These are phyloP conservation scores for Hemileccinum impolitum DNA, from an alignment of 768 basidiomycete species.

Conservation along the genomic window DNA sequence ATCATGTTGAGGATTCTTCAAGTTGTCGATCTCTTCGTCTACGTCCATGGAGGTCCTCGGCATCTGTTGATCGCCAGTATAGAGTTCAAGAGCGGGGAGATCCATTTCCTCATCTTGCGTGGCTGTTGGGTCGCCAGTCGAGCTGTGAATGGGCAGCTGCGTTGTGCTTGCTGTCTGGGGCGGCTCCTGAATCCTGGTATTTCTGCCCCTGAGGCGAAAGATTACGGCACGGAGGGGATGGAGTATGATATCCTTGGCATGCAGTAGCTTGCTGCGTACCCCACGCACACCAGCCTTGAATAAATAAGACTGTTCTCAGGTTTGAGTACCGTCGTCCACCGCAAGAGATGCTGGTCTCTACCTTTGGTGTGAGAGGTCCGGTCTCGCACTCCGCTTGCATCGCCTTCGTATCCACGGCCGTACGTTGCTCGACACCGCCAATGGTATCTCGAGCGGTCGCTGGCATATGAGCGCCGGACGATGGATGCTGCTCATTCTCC, in stretches of 20 bases:
- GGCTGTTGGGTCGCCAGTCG: no score
- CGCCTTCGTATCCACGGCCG: no score
- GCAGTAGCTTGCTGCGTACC: not conserved
- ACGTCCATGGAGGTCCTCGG: not conserved
- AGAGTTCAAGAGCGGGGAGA: no score
- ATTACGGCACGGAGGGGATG: not conserved
- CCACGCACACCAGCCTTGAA: not conserved
- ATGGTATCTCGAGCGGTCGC: not conserved
- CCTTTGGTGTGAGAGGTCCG: not conserved
- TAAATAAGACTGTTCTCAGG: not conserved
- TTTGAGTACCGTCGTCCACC: not conserved
- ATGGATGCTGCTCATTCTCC: no score
- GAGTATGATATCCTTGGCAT: not conserved
- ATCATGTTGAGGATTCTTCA: conserved; percentile 1
- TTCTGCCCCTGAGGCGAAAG: not conserved
- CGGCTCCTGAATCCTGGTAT: no score
- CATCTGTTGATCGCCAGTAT: not conserved
- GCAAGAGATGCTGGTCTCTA: not conserved
- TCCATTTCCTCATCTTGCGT: no score
- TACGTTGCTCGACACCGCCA: not conserved
- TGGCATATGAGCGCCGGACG: no score
- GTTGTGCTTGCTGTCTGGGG: no score
- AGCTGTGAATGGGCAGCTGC: no score
- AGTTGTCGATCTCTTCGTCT: conserved; percentile 1
- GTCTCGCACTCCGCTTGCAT: no score